Base-by-base conservation (phyloP, 805 yeast genomes). In the Cyberlindnera misumaiensis region DNA sequence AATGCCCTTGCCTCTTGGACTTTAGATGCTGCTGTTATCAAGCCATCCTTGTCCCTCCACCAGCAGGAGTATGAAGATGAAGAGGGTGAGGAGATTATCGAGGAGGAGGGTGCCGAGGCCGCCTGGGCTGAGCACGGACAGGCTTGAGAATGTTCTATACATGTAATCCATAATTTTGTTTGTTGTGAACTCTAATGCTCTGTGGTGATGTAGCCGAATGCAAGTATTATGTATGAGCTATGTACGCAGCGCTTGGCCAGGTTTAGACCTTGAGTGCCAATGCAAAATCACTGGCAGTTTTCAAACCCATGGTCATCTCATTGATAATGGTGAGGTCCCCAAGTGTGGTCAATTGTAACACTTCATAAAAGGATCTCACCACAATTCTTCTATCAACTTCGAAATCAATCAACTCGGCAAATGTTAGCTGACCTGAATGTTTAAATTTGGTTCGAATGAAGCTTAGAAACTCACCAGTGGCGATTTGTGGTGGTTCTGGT, bases 1-100 rank as follows among this genome's bases (percentile, higher is more conserved):
- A 82, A 80, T 53, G 95, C 97, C 46, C 76, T 90, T 58, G 95
- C 94, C 46, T 76, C 87, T 46, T 90, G 98, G 98, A 93, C 97
- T 53, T 75, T 89, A 58, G 97, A 93, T 67, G 76, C 81, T 59
- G 96, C 97, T 53, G 89, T 80, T 47, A 94, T 90, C 57, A 89
- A 86, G 75, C 96, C 96, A 56, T 75, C 96, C 48, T 76, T 88
- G 58, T 83, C 94, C 13, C 77, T 86, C 68, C 86, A 83, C 58
- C 86, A 82, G 53, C 73, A 80, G 41, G 73, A 71, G 44, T 80
- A 83, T 43, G 89, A 80, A 29, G 75, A 65, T 43, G 70, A 73
- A 55, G 75, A 67, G 12, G 68, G 60, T 29, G 69, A 60, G 35
- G 67, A 20, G 24, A 8, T 61, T 49, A 63, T 58, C 35, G 67